phyloP scores from a whole-genome alignment of 192 early-diverging fungal genomes.

The Podila horticola region DNA sequence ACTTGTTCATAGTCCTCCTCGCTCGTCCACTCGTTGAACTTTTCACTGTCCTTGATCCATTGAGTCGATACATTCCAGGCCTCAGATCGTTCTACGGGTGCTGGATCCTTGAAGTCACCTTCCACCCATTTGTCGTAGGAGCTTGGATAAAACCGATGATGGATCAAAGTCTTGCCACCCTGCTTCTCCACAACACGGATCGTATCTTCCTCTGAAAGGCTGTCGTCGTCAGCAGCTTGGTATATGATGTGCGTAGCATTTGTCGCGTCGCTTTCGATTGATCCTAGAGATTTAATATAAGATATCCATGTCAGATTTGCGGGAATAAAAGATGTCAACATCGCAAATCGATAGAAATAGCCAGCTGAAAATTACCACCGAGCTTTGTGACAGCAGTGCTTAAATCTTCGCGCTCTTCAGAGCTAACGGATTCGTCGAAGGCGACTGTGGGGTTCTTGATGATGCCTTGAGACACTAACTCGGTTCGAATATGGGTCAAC shows the following conservation, averaged over 20 bases:
- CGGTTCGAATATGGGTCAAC: conserved; percentile 47
- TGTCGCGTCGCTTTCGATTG: conserved; percentile 22
- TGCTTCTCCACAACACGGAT: conserved; percentile 67
- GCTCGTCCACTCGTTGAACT: conserved; percentile 84
- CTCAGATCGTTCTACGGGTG: conserved; percentile 67
- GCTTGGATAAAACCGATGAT: conserved; percentile 84
- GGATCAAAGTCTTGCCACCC: conserved; percentile 69
- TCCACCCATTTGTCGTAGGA: conserved; percentile 80
- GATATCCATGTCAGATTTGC: not conserved
- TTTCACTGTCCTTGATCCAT: conserved; percentile 80
- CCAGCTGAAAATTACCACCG: conserved; percentile 50
- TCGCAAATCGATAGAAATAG: not conserved
- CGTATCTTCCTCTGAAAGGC: conserved; percentile 56
- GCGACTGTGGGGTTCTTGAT: conserved; percentile 54
- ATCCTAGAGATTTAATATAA: conserved; percentile 20
- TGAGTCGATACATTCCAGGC: conserved; percentile 72
- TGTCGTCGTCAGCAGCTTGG: conserved; percentile 20
- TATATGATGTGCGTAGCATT: conserved; percentile 62
- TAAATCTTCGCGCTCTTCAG: conserved; percentile 40
- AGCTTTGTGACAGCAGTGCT: conserved; percentile 30
- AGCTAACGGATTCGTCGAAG: conserved; percentile 47
- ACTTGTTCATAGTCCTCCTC: conserved; percentile 83
- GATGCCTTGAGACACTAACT: conserved; percentile 22
- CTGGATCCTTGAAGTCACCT: conserved; percentile 66
- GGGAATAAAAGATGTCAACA: not conserved